Evolutionary conservation across 1,139 yeast species (phyloP), one percentile per base, ranked within the genome.

Genomic region (Suhomyces coccinellae): DNA sequence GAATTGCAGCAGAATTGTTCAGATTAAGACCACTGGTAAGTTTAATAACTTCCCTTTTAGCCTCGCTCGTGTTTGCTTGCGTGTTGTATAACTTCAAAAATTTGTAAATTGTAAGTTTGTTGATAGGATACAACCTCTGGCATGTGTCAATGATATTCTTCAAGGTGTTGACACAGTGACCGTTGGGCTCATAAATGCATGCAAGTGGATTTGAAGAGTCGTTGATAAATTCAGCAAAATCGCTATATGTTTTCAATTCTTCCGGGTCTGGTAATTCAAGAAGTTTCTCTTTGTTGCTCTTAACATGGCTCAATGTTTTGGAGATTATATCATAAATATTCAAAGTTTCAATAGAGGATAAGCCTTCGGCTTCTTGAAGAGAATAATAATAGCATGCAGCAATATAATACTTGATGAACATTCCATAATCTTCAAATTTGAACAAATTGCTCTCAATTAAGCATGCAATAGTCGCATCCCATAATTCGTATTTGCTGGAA

Each of bases 101-200:
- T 38, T 67, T 65, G 5, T 56, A 46, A 9, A 78, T 58, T 0
- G 80, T 67, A 12, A 75, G 57, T 36, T 68, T 73, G 45, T 69
- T 77, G 17, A 68, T 63, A 0, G 79, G 71, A 46, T 67, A 73
- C 16, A 79, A 61, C 35, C 65, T 60, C 44, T 71, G 72, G 47
- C 79, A 77, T 1, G 71, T 67, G 10, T 62, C 65, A 9, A 75
- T 60, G 14, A 64, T 59, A 20, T 27, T 24, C 2, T 56, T 52
- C 22, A 72, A 55, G 1, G 50, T 45, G 1, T 54, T 50, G 1
- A 71, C 38, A 6, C 65, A 52, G 7, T 50, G 50, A 12, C 52
- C 50, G 11, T 58, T 54, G 6, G 71, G 69, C 4, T 50, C 48
- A 17, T 65, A 52, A 20, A 65, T 50, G 4, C 56, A 50, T 2